Evolutionary conservation across 306 rosid genomes (phyloP).

Genomic region (Spatholobus suberectus): DNA sequence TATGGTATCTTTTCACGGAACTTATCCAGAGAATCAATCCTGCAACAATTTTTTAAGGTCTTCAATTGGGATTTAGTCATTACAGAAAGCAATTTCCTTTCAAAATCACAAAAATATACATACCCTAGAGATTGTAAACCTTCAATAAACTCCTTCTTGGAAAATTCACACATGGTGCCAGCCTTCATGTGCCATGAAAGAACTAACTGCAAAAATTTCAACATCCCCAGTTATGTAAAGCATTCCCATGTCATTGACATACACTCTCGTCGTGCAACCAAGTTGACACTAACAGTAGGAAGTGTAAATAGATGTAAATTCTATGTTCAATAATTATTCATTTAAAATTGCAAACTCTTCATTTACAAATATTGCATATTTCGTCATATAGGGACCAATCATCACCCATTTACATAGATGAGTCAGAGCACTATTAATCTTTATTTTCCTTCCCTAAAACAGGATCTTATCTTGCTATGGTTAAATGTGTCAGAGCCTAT

Average conservation of each 20-base stretch:
- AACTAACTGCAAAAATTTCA: conserved; percentile 75
- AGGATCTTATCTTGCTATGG: background rate
- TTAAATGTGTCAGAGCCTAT: background rate
- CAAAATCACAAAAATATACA: conserved; percentile 7
- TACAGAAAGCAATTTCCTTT: conserved; percentile 9
- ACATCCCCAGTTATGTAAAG: conserved; percentile 35
- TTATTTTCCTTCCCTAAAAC: conserved; percentile 1
- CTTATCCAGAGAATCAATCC: conserved; percentile 95
- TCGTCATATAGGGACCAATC: background rate
- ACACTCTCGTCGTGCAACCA: background rate
- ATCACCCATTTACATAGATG: background rate
- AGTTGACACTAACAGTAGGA: background rate
- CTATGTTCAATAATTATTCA: background rate
- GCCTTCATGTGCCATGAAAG: conserved; percentile 99
- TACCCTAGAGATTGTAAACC: conserved; percentile 96
- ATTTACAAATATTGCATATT: conserved; percentile 14
- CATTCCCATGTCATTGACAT: background rate
- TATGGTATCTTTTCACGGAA: conserved; percentile 87
- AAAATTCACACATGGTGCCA: conserved; percentile 97
- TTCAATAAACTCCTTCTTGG: conserved; percentile 89
- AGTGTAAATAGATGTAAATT: conserved; percentile 1
- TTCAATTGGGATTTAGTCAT: conserved; percentile 13
- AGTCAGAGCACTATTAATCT: background rate
- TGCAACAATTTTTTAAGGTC: conserved; percentile 53
- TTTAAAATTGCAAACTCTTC: background rate